Evolutionary conservation across 2,329 filamentous ascomycete genomes (phyloP).

Genomic region (Clonostachys byssicola): DNA sequence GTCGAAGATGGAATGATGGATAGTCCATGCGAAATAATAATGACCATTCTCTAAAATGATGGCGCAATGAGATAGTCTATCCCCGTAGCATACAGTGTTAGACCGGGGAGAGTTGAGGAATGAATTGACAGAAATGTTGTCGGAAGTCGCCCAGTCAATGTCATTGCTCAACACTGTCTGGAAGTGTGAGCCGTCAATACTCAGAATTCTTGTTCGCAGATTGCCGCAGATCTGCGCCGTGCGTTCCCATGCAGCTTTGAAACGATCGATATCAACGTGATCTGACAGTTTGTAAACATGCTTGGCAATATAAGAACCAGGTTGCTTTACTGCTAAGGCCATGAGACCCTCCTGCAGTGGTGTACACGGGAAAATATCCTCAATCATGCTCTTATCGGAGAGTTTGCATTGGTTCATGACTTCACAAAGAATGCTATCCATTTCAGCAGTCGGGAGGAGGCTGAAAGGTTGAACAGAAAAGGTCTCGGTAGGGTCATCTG

Average conservation of each 20-base stretch:
- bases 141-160: not conserved
- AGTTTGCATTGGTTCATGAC: not conserved
- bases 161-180: constrained; percentile 7
- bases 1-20: constrained; percentile 20
- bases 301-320: constrained; percentile 10
- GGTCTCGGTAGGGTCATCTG: not conserved
- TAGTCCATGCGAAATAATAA: not conserved
- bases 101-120: not conserved
- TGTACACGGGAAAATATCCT: constrained; percentile 45
- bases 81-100: constrained; percentile 4
- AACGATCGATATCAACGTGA: constrained; percentile 4
- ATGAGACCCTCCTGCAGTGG: constrained; percentile 44
- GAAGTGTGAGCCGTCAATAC: constrained; percentile 3
- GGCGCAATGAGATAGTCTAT: constrained; percentile 6
- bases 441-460: not conserved
- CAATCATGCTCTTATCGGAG: constrained; percentile 12
- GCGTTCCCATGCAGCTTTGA: constrained; percentile 9
- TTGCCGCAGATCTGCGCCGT: constrained; percentile 6
- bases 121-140: not conserved
- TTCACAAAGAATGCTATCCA: not conserved
- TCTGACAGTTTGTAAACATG: constrained; percentile 6
- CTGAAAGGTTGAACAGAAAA: not conserved
- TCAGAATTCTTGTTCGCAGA: constrained; percentile 10
- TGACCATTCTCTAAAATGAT: not conserved
- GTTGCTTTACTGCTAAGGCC: constrained; percentile 32